Evolutionary conservation across 495 filamentous ascomycete genomes (phyloP).

Genomic region (Trichoderma asperelloides): DNA sequence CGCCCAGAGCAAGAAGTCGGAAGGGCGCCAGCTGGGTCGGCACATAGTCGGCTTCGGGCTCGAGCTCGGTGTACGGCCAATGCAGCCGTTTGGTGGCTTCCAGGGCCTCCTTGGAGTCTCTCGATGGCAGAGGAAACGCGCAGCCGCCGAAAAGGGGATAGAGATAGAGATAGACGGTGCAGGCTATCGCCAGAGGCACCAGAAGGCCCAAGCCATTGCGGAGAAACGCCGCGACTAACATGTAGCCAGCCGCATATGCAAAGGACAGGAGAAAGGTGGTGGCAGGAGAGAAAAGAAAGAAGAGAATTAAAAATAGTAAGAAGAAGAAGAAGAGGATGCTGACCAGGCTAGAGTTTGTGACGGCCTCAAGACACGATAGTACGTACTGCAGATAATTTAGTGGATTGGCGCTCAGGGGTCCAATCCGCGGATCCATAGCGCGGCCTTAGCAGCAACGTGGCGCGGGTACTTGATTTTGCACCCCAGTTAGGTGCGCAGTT

Average conservation of each 20-base stretch:
- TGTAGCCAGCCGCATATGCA: constrained; percentile 14
- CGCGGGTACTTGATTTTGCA: background rate
- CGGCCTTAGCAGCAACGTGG: background rate
- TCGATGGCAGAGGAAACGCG: constrained; percentile 57
- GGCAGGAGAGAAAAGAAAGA: background rate
- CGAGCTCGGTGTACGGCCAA: constrained; percentile 16
- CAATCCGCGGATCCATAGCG: background rate
- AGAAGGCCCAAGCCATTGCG: constrained; percentile 55
- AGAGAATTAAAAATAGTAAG: background rate
- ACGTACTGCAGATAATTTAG: background rate
- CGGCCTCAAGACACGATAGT: background rate
- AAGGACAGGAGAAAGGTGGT: background rate
- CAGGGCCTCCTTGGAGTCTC: constrained; percentile 24
- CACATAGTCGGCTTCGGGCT: constrained; percentile 16
- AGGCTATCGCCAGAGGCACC: constrained; percentile 57
- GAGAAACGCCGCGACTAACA: constrained; percentile 49
- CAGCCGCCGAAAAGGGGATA: constrained; percentile 80
- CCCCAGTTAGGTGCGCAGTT: background rate
- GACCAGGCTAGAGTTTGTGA: background rate
- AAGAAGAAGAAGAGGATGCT: background rate
- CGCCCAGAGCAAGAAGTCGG: constrained; percentile 79
- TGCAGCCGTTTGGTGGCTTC: constrained; percentile 43
- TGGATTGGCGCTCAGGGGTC: background rate
- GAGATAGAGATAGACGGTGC: constrained; percentile 73
- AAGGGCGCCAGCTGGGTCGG: constrained; percentile 55